Evolutionary conservation across 495 filamentous ascomycete species (phyloP), one percentile per base, ranked within the genome.

Genomic region (Aspergillus kassunensis): DNA sequence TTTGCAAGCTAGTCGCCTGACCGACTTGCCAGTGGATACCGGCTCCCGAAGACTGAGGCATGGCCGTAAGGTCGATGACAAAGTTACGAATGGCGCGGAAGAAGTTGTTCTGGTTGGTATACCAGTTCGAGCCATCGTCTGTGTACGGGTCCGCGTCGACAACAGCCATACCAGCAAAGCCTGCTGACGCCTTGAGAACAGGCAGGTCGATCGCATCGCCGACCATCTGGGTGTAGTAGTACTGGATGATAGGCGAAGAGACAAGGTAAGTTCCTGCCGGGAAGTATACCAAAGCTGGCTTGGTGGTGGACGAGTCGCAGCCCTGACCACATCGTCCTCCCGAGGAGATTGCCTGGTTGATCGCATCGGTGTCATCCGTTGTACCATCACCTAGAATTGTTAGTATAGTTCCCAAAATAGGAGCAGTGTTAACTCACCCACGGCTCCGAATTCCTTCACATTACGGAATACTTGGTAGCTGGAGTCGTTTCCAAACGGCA

Each of bases 11-110:
- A 10, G 93, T 96, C 4, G 92, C 93, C 61, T 98, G 93, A 34
- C 89, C 90, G 3, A 98, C 92, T 66, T 97, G 93, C 95, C 95
- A 97, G 69, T 97, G 93, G 50, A 98, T 95, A 70, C 89, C 90
- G 33, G 90, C 69, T 50, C 86, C 89, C 3, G 66, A 60, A 34
- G 67, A 74, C 44, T 74, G 58, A 12, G 87, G 85, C 79, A 88
- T 82, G 11, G 72, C 80, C 24, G 81, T 90, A 37, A 91, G 68
- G 65, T 98, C 93, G 66, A 98, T 86, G 60, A 90, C 79, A 59
- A 98, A 88, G 74, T 98, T 97, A 67, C 95, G 89, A 57, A 98
- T 76, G 59, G 95, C 88, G 39, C 93, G 90, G 80, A 90, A 97
- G 78, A 98, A 98, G 76, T 98, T 97, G 82, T 97, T 98, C 71